Base-by-base conservation (phyloP, 108 stramenopile species). In the Epithemia pelagica region DNA sequence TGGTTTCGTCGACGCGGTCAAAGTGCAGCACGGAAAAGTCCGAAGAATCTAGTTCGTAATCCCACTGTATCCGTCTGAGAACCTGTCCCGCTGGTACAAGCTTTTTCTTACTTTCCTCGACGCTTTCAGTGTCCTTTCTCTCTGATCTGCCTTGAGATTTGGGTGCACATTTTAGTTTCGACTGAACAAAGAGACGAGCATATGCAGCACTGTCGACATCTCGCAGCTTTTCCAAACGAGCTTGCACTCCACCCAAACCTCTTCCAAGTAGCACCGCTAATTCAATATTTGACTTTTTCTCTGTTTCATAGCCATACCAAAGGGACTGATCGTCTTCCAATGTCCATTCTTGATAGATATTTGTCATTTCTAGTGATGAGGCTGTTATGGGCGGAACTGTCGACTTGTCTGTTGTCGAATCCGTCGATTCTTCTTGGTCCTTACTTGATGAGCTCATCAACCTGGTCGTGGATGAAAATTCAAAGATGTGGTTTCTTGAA, bases 21-120 rank as follows among this genome's bases (percentile, higher is more conserved):
- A 84, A 91, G 63, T 91, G 75, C 15, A 90, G 31, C 20, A 95
- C 64, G 15, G 75, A 69, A 72, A 92, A 95, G 29, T 85, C 80
- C 1, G 54, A 56, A 0, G 75, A 58, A 22, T 69, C 52, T 19
- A 84, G 66, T 8, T 54, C 58, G 64, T 74, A 56, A 69, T 92
- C 94, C 81, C 83, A 95, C 65, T 82, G 72, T 25, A 95, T 91
- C 30, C 94, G 70, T 30, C 87, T 77, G 46, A 92, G 54, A 20
- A 95, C 82, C 70, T 95, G 91, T 29, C 67, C 61, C 20, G 76
- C 80, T 37, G 89, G 87, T 28, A 87, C 77, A n/a, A 92, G 59
- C 58, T 84, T 89, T 55, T 29, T 23, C 27, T 65, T 30, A 28
- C 28, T 26, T 19, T 60, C 31, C 2, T 32, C 30, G 53, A 52